Evolutionary conservation across 1,139 yeast species (phyloP).

Genomic region (Nakaseomyces sp.): DNA sequence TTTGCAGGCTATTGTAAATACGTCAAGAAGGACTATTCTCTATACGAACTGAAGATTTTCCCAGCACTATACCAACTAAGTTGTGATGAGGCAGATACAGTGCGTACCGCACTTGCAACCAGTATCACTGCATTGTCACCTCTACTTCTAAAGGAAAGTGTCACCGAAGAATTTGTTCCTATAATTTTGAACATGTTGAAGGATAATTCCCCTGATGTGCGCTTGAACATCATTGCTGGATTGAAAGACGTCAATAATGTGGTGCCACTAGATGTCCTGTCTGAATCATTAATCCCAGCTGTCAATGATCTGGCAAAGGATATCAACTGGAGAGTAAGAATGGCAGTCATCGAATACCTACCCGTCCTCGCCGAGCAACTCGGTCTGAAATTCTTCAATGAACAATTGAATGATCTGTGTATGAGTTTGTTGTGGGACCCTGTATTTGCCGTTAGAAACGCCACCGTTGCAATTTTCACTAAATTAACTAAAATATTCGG

Average conservation of each 20-base stretch:
- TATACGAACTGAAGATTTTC: conserved; percentile 60
- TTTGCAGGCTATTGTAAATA: conserved; percentile 69
- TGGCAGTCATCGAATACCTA: conserved; percentile 93
- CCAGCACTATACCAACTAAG: conserved; percentile 81
- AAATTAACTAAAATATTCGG: conserved; percentile 84
- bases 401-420: conserved; percentile 81
- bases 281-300: conserved; percentile 88
- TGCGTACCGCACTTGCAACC: conserved; percentile 84
- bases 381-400: conserved; percentile 88
- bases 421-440: conserved; percentile 98
- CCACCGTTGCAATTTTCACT: conserved; percentile 79
- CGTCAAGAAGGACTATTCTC: conserved; percentile 35
- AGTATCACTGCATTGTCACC: conserved; percentile 85
- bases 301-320: conserved; percentile 94
- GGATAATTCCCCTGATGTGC: conserved; percentile 95
- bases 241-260: conserved; percentile 88
- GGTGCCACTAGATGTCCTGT: conserved; percentile 79
- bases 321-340: conserved; percentile 93
- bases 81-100: conserved; percentile 87
- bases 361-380: conserved; percentile 94
- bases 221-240: conserved; percentile 87
- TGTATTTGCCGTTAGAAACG: conserved; percentile 92
- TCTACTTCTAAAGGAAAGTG: conserved; percentile 72
- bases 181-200: conserved; percentile 87
- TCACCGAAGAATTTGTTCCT: conserved; percentile 77